These are phyloP conservation scores for Neurospora sp. DNA, from an alignment of 495 filamentous ascomycete genomes.

Conservation along the genomic window DNA sequence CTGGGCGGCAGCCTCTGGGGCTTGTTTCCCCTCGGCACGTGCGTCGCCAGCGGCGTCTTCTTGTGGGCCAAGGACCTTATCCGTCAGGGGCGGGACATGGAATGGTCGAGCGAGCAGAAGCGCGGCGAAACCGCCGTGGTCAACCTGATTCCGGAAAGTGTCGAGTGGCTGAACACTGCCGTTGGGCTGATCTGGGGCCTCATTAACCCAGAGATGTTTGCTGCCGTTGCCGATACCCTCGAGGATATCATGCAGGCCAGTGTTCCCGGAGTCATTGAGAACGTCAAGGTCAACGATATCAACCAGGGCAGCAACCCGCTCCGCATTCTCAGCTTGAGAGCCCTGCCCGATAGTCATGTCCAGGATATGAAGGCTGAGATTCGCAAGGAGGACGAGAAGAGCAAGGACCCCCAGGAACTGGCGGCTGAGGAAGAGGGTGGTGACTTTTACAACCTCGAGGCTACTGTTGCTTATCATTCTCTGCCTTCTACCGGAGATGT, in stretches of 20 bases:
- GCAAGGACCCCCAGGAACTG: conserved; percentile 76
- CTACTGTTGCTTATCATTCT: conserved; percentile 88
- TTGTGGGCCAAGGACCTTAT: conserved; percentile 85
- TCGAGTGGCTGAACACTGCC: conserved; percentile 86
- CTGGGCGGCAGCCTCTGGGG: conserved; percentile 65
- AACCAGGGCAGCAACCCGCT: conserved; percentile 85
- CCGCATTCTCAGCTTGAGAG: conserved; percentile 79
- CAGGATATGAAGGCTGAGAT: conserved; percentile 68
- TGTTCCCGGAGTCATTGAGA: conserved; percentile 79
- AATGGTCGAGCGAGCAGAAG: conserved; percentile 81
- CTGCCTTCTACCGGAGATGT: conserved; percentile 56
- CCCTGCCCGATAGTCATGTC: conserved; percentile 74
- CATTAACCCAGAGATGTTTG: conserved; percentile 89
- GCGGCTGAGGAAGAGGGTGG: conserved; percentile 86
- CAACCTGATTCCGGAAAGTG: conserved; percentile 85
- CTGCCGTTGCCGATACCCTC: conserved; percentile 42
- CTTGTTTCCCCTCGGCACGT: conserved; percentile 58
- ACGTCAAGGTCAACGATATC: conserved; percentile 92
- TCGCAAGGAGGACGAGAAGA: conserved; percentile 65
- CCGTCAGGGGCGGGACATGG: conserved; percentile 65
- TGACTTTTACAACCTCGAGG: conserved; percentile 89
- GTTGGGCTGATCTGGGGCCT: conserved; percentile 76
- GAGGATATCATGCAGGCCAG: conserved; percentile 93
- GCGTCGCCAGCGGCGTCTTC: conserved; percentile 64
- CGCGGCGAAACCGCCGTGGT: conserved; percentile 71